Conservation (phyloP, 1,284 basidiomycete species). For the Termitomyces sp. region DNA sequence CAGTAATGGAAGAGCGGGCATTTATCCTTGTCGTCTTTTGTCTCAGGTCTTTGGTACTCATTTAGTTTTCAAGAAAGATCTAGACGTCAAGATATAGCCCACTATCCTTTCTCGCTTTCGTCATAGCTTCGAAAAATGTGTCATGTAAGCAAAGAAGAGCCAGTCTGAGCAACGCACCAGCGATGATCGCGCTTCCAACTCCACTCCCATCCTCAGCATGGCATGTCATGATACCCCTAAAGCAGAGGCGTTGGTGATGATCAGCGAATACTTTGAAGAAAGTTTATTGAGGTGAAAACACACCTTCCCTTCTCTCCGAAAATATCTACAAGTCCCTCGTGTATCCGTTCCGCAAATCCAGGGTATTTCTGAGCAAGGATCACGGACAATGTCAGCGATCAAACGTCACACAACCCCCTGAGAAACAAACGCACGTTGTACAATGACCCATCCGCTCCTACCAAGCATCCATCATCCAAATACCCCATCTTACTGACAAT, state of each 20-base stretch:
- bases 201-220: conserved; percentile 95
- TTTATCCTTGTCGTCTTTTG: neutral
- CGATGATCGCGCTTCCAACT: conserved; percentile 95
- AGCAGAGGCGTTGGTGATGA: neutral
- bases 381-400: conserved; percentile 3
- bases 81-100: conserved; percentile 26
- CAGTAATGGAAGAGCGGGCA: neutral
- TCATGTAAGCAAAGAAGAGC: neutral
- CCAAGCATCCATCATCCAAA: conserved; percentile 82
- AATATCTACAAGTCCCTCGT: conserved; percentile 85
- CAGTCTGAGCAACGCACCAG: conserved; percentile 54
- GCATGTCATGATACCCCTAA: conserved; percentile 81
- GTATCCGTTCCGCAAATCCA: conserved; percentile 83
- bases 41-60: neutral
- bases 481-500: conserved; percentile 92
- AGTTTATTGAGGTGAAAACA: conserved; percentile 23
- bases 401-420: neutral
- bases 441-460: conserved; percentile 89
- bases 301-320: conserved; percentile 91
- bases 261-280: neutral
- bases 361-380: conserved; percentile 78
- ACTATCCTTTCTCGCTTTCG: conserved; percentile 26
- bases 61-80: neutral
- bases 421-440: conserved; percentile 69
- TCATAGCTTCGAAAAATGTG: conserved; percentile 24